These are phyloP conservation scores for Fragilaria crotonensis DNA, from an alignment of 108 stramenopile genomes.

Conservation along the genomic window DNA sequence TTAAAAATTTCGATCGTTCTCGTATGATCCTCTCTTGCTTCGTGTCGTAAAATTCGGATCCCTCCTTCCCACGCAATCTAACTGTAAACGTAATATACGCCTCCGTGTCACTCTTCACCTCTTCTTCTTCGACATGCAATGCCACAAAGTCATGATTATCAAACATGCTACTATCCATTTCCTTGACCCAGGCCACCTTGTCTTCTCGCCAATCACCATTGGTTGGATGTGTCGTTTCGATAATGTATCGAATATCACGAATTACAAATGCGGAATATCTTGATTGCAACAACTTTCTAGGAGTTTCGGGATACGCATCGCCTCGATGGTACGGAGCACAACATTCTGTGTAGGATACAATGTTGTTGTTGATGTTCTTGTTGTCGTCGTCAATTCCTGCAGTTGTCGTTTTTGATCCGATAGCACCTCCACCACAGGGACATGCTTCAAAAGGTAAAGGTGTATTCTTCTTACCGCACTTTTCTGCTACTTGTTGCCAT, in stretches of 20 bases:
- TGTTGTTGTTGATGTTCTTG: no score
- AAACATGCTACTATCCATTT: slow-evolving; percentile 67
- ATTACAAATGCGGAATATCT: slow-evolving; percentile 62
- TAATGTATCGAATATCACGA: slow-evolving; percentile 46
- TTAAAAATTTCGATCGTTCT: slow-evolving; percentile 54
- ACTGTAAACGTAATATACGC: slow-evolving; percentile 44
- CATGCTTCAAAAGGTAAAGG: no score
- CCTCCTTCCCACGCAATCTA: slow-evolving; percentile 3
- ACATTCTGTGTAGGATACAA: no score
- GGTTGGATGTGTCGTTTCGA: slow-evolving; percentile 55
- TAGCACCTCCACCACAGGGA: no score
- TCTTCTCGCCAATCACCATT: slow-evolving; percentile 54
- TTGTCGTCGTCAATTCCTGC: no score
- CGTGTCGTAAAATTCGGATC: slow-evolving; percentile 1
- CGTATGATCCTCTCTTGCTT: slow-evolving; percentile 48
- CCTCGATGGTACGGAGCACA: slow-evolving; percentile 42
- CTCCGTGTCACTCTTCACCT: slow-evolving; percentile 29
- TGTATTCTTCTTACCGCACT: no score
- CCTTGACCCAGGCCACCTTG: slow-evolving; percentile 64
- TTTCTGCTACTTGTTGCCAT: no score
- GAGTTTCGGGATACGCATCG: slow-evolving; percentile 16
- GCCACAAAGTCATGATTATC: slow-evolving; percentile 67
- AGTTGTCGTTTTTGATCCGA: no score
- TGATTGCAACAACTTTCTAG: slow-evolving; percentile 47
- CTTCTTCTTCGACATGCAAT: slow-evolving; percentile 12